Evolutionary conservation across 352 stramenopile species (phyloP), one percentile per base, ranked within the genome.

Genomic region (Phytophthora citricola): DNA sequence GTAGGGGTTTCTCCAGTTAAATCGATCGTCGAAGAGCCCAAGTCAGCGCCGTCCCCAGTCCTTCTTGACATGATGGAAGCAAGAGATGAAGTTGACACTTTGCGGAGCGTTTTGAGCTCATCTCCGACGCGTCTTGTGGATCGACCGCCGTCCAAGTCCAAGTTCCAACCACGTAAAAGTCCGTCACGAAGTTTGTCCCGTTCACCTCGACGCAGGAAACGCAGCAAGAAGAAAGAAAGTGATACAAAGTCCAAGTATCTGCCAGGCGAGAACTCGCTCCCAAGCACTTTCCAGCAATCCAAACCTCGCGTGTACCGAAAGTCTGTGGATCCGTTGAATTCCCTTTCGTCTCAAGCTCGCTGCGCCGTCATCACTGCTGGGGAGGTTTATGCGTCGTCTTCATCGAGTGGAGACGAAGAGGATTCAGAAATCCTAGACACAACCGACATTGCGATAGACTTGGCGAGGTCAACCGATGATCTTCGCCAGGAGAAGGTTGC

Each of bases 221-320:
- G 22, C 41, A 40, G 24, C 32, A 60, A 43, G 27, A 64, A 31
- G 26, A 63, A 63, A 50, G 12, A 57, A 58, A 49, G 41, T 40
- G 50, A 43, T 5, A n/a, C 27, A 32, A 70, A 63, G 9, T 0
- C 32, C 22, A 60, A 24, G 8, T 81, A 73, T 52, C 55, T 73
- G 0, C 76, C 81, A 0, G 66, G 66, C 9, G 66, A 75, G 57
- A 82, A 79, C 51, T 85, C 81, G 12, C 63, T 91, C 4, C 80
- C 76, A n/a, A 90, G 84, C 41, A 78, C 73, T 62, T 92, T 92
- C 51, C 69, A 72, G 26, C 73, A 80, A 45, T 67, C 75, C 10
- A 89, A 83, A 26, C 81, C 84, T 27, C 74, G 71, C 12, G 44
- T 90, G 0, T 92, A 92, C 54, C 70, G 75, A 20, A 80, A 38